Evolutionary conservation across 169 alveolate species (phyloP).

Genomic region (Babesia gibsoni): DNA sequence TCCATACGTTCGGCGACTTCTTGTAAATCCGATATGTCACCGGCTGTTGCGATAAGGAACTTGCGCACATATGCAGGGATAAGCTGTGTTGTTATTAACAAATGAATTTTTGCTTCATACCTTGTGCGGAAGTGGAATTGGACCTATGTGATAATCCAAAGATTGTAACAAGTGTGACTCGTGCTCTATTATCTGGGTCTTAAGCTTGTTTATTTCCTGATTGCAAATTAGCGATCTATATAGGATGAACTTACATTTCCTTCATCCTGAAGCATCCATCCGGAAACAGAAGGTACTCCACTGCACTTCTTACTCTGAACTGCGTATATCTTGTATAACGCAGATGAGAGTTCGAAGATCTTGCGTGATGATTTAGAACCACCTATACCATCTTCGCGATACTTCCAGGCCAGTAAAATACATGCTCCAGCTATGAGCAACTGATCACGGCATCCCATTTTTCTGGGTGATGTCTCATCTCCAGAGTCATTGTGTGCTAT

Average conservation of each 20-base stretch:
- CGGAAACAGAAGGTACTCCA: conserved; percentile 32
- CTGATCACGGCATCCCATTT: conserved; percentile 43
- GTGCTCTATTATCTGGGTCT: conserved; percentile 39
- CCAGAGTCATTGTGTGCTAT: background rate
- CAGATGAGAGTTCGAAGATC: conserved; percentile 38
- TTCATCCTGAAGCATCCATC: conserved; percentile 62
- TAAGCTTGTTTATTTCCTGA: conserved; percentile 49
- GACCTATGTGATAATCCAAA: conserved; percentile 57
- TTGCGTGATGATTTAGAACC: conserved; percentile 25
- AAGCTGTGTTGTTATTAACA: conserved; percentile 22
- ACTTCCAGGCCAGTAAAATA: conserved; percentile 64
- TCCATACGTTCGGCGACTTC: conserved; percentile 29
- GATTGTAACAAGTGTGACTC: conserved; percentile 55
- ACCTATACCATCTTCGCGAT: conserved; percentile 56
- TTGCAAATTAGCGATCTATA: background rate
- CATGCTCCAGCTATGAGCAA: conserved; percentile 55
- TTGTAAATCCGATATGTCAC: conserved; percentile 30
- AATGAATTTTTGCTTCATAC: too few relatives aligned
- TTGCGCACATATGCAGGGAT: conserved; percentile 27
- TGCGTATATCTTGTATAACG: conserved; percentile 49
- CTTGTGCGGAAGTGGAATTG: conserved; percentile 47
- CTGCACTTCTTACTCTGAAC: conserved; percentile 14
- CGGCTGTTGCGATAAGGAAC: conserved; percentile 44
- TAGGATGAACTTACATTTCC: conserved; percentile 37
- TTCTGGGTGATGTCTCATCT: background rate